Evolutionary conservation across 305 asterid species (phyloP).

Genomic region (Andrographis paniculata): DNA sequence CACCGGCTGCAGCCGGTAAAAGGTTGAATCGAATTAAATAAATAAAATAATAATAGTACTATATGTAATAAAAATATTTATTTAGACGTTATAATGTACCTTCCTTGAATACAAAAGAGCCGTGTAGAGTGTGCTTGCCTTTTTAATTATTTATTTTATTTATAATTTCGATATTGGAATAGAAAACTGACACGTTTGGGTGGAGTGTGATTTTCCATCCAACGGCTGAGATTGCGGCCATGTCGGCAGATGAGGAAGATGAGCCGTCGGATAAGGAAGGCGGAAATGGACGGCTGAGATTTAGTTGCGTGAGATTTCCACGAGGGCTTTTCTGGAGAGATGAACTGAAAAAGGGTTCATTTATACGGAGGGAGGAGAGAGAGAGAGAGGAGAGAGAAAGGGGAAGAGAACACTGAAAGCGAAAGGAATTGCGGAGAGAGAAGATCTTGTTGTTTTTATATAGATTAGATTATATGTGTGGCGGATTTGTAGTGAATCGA

Average conservation of each 20-base stretch:
- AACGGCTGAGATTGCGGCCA: constrained; percentile 42
- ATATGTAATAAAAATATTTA: neutral
- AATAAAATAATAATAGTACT: neutral
- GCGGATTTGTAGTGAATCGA: constrained; percentile 27
- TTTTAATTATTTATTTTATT: neutral
- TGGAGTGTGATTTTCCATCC: constrained; percentile 15
- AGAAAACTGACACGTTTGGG: constrained; percentile 63
- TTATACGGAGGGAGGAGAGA: constrained; percentile 15
- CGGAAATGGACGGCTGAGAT: constrained; percentile 39
- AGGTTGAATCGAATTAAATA: neutral
- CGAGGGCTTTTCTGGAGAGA: constrained; percentile 46
- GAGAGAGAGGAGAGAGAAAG: constrained; percentile 12
- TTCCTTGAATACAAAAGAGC: constrained; percentile 10
- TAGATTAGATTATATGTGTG: too few species aligned
- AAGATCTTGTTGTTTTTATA: constrained; percentile 14
- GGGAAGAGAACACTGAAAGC: constrained; percentile 11
- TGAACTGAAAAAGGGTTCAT: constrained; percentile 24
- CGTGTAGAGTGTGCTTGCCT: constrained; percentile 18
- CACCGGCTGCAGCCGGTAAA: constrained; percentile 38
- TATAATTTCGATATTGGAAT: constrained; percentile 16
- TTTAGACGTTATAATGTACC: neutral
- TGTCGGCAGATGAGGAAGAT: constrained; percentile 32
- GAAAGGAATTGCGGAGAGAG: constrained; percentile 21
- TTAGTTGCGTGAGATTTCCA: constrained; percentile 38
- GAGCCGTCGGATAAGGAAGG: constrained; percentile 29